phyloP scores from a whole-genome alignment of 805 yeast species.

The Metschnikowia continentalis region DNA sequence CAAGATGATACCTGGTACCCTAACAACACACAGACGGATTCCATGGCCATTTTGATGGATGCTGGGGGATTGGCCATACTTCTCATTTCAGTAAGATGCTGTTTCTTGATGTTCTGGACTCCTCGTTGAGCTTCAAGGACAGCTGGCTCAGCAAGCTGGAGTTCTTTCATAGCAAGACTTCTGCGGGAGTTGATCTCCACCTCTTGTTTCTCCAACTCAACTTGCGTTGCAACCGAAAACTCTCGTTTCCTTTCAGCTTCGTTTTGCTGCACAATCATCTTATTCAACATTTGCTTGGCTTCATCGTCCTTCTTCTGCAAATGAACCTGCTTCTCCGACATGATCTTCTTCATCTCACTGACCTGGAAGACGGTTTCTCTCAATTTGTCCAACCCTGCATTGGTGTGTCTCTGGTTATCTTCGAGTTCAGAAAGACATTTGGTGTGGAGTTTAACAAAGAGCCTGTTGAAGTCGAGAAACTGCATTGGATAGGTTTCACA shows the following conservation, averaged over 20 bases:
- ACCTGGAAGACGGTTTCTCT: slow-evolving; percentile 76
- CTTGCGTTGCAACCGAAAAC: slow-evolving; percentile 73
- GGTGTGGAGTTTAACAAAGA: slow-evolving; percentile 41
- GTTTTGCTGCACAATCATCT: slow-evolving; percentile 79
- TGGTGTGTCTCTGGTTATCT: slow-evolving; percentile 65
- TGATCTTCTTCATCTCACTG: slow-evolving; percentile 48
- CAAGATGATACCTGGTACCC: slow-evolving; percentile 66
- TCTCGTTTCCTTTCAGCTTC: slow-evolving; percentile 90
- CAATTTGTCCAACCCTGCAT: slow-evolving; percentile 68
- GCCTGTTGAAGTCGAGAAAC: slow-evolving; percentile 47
- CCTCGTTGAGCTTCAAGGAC: slow-evolving; percentile 80
- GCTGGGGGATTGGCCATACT: slow-evolving; percentile 90
- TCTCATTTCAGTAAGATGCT: slow-evolving; percentile 82
- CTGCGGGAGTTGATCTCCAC: slow-evolving; percentile 52
- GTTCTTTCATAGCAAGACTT: slow-evolving; percentile 52
- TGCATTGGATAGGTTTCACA: slow-evolving; percentile 46
- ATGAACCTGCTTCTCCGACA: slow-evolving; percentile 49
- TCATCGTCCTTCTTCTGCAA: slow-evolving; percentile 57
- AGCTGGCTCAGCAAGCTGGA: slow-evolving; percentile 80
- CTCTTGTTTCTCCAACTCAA: slow-evolving; percentile 66
- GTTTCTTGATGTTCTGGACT: slow-evolving; percentile 89
- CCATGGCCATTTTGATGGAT: slow-evolving; percentile 78
- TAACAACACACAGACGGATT: slow-evolving; percentile 78
- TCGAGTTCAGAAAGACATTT: slow-evolving; percentile 49
- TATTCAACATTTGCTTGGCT: slow-evolving; percentile 67